A percentile compares a stretch with the other conserved stretches of the same genome.
Conservation (phyloP, 2,329 filamentous ascomycete genomes). For the Monosporascus sp. region DNA sequence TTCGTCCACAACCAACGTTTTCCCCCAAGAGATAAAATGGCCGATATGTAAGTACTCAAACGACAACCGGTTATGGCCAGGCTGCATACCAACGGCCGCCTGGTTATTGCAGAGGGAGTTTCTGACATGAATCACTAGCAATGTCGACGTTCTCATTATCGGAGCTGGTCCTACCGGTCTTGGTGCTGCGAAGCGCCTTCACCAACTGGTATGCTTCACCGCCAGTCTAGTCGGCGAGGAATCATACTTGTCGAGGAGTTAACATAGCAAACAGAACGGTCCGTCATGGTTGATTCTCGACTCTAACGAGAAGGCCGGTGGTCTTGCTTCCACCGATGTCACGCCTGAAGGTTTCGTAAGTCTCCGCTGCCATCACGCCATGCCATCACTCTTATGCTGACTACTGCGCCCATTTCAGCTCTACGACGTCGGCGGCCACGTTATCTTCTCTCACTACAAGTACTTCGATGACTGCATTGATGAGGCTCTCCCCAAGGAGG, state of each 20-base stretch:
- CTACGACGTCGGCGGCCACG: constrained; percentile 96
- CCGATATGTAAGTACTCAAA: constrained; percentile 3
- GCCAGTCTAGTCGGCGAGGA: constrained; percentile 17
- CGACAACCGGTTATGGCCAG: background rate
- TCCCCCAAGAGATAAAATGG: constrained; percentile 3
- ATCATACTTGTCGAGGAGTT: constrained; percentile 12
- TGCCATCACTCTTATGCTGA: constrained; percentile 7
- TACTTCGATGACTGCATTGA: constrained; percentile 99
- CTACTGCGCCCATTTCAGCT: constrained; percentile 51
- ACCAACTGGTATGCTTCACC: constrained; percentile 74
- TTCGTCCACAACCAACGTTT: background rate
- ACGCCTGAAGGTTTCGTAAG: constrained; percentile 96
- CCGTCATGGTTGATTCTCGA: constrained; percentile 97
- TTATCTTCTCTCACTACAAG: constrained; percentile 99
- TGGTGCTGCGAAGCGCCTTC: constrained; percentile 94
- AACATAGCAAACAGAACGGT: constrained; percentile 57
- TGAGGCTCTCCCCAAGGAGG: constrained; percentile 88
- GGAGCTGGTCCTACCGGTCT: constrained; percentile 96
- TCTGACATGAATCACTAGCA: constrained; percentile 43
- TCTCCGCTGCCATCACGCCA: constrained; percentile 27
- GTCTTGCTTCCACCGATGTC: constrained; percentile 90
- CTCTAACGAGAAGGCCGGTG: constrained; percentile 84
- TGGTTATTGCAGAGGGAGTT: background rate
- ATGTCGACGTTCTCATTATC: constrained; percentile 96
- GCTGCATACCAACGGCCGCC: background rate